A percentile compares a stretch with the other conserved stretches of the same genome.
These are phyloP conservation scores for Saraca asoca DNA, from an alignment of 331 rosid genomes.

Conservation along the genomic window DNA sequence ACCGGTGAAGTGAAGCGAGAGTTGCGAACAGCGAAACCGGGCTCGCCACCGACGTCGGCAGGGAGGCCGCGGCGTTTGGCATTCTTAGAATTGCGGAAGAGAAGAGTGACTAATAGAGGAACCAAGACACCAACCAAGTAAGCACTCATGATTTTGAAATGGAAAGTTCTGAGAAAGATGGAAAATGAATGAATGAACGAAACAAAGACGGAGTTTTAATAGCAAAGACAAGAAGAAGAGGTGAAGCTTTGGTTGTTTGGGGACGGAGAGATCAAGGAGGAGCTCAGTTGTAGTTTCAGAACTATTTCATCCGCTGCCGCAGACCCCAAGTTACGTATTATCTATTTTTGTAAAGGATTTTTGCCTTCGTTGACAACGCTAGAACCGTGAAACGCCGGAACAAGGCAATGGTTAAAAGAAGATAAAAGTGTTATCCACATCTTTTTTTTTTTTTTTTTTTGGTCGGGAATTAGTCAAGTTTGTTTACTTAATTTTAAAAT, in stretches of 20 bases:
- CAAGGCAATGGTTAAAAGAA: too few relatives aligned
- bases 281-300: slow-evolving; percentile 40
- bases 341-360: too few relatives aligned
- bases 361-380: too few relatives aligned
- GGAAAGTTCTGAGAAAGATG: background rate
- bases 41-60: slow-evolving; percentile 63
- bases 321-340: too few relatives aligned
- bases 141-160: slow-evolving; percentile 51
- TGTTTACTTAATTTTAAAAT: too few relatives aligned
- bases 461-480: too few relatives aligned
- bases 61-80: slow-evolving; percentile 62
- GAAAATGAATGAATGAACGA: background rate
- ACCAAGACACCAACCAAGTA: slow-evolving; percentile 59
- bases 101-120: slow-evolving; percentile 60
- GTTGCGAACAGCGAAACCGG: slow-evolving; percentile 63
- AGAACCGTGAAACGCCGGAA: too few relatives aligned
- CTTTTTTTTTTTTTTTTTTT: too few relatives aligned
- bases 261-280: slow-evolving; percentile 54
- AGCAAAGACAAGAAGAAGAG: background rate
- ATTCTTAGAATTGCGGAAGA: slow-evolving; percentile 49
- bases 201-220: slow-evolving; percentile 33
- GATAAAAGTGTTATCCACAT: too few relatives aligned
- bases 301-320: background rate
- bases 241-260: too few relatives aligned
- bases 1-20: slow-evolving; percentile 44